These are phyloP conservation scores for Tilletia horrida DNA, from an alignment of 1,284 basidiomycete species.

Conservation along the genomic window DNA sequence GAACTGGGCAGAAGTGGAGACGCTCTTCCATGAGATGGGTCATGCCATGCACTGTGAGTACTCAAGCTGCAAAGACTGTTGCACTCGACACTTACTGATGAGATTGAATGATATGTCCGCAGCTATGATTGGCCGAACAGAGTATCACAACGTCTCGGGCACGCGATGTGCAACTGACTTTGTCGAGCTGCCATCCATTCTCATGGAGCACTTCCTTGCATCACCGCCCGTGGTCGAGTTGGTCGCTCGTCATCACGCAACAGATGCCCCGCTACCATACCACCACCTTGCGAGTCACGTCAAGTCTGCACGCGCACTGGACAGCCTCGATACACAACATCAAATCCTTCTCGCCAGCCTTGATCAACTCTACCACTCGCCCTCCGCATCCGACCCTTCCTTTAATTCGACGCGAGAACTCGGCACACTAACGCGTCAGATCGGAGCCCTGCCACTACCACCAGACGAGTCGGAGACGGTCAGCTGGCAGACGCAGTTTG, in stretches of 20 bases:
- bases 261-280: conserved; percentile 69
- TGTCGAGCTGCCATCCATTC: conserved; percentile 92
- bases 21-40: conserved; percentile 97
- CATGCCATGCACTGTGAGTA: conserved; percentile 95
- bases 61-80: background rate
- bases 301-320: conserved; percentile 30
- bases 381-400: conserved; percentile 57
- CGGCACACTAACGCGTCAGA: conserved; percentile 23
- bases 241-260: conserved; percentile 64
- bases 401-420: conserved; percentile 67
- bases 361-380: conserved; percentile 86
- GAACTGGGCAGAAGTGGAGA: conserved; percentile 90
- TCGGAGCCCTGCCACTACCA: conserved; percentile 63
- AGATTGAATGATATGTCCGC: no score
- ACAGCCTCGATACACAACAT: conserved; percentile 72
- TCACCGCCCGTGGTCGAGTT: conserved; percentile 78
- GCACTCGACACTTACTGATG: no score
- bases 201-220: conserved; percentile 93
- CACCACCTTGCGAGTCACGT: conserved; percentile 59
- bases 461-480: conserved; percentile 68
- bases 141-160: conserved; percentile 95
- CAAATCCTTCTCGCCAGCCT: conserved; percentile 86
- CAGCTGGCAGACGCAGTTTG: conserved; percentile 85
- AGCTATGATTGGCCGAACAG: conserved; percentile 97
- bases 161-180: conserved; percentile 99